phyloP scores from a whole-genome alignment of 805 yeast species.

The Danielia reshetovae region DNA sequence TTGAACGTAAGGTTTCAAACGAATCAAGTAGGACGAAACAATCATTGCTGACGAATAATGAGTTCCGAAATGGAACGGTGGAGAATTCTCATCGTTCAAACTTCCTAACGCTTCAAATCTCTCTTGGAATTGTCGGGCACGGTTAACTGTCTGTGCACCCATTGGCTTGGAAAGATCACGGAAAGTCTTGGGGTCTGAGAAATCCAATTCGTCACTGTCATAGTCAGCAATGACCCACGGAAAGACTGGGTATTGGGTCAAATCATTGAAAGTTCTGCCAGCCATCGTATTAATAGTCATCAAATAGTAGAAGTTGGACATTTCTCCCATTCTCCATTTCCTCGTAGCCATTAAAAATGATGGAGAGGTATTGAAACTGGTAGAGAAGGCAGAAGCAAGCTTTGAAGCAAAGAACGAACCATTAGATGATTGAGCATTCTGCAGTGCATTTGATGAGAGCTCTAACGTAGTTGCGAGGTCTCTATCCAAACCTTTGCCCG shows the following conservation, averaged over 20 bases:
- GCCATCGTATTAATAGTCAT: slow-evolving; percentile 80
- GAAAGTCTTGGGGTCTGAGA: slow-evolving; percentile 55
- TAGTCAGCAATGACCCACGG: slow-evolving; percentile 92
- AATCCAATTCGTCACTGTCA: slow-evolving; percentile 63
- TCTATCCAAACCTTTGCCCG: slow-evolving; percentile 48
- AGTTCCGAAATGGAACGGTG: slow-evolving; percentile 89
- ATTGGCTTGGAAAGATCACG: slow-evolving; percentile 83
- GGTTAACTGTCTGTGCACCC: slow-evolving; percentile 73
- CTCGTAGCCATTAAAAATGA: slow-evolving; percentile 43
- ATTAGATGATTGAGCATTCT: slow-evolving; percentile 11
- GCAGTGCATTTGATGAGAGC: slow-evolving; percentile 36
- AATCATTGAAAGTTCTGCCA: slow-evolving; percentile 83
- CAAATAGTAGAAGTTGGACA: slow-evolving; percentile 79
- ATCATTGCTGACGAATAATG: slow-evolving; percentile 95
- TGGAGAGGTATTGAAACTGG: slow-evolving; percentile 21
- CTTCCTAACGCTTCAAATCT: slow-evolving; percentile 68
- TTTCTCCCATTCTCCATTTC: slow-evolving; percentile 72
- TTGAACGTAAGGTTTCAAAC: slow-evolving; percentile 77
- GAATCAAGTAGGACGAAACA: slow-evolving; percentile 72
- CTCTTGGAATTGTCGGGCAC: slow-evolving; percentile 64
- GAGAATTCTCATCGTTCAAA: slow-evolving; percentile 52
- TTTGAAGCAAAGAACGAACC: slow-evolving; percentile 22
- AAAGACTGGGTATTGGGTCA: slow-evolving; percentile 87
- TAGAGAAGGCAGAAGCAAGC: slow-evolving; percentile 35
- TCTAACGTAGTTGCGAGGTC: slow-evolving; percentile 53